These are phyloP conservation scores for Penicillium frequentans DNA, from an alignment of 2,329 filamentous ascomycete species.

Conservation along the genomic window DNA sequence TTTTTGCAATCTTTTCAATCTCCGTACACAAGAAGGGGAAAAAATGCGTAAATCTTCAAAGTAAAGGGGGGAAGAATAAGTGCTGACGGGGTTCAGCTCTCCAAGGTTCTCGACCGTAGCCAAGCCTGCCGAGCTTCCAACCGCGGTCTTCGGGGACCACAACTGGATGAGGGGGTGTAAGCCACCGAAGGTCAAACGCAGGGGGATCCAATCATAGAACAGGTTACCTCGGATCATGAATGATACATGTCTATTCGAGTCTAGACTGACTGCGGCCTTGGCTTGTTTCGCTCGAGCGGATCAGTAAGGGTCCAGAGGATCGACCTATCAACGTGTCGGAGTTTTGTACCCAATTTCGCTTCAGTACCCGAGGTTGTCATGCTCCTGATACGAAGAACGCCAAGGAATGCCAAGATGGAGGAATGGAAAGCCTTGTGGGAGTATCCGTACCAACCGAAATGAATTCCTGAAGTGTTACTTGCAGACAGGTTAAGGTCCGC, in stretches of 20 bases:
- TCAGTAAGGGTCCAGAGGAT: slow-evolving; percentile 3
- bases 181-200: not conserved
- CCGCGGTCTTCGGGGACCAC: not conserved
- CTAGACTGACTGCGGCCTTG: not conserved
- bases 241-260: not conserved
- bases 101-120: not conserved
- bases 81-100: not conserved
- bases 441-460: too few relatives aligned
- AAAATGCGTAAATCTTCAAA: not conserved
- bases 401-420: not conserved
- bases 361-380: not conserved
- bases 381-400: not conserved
- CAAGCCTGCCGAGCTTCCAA: not conserved
- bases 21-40: not conserved
- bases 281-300: not conserved
- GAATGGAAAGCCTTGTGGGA: not conserved
- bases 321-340: not conserved
- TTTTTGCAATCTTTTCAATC: not conserved
- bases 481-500: too few relatives aligned
- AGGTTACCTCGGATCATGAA: not conserved
- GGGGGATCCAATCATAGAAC: not conserved
- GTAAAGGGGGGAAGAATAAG: not conserved
- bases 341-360: not conserved
- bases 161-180: not conserved
- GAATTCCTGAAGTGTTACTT: not conserved